phyloP scores from a whole-genome alignment of 805 yeast species.

The Lachancea sp. region DNA sequence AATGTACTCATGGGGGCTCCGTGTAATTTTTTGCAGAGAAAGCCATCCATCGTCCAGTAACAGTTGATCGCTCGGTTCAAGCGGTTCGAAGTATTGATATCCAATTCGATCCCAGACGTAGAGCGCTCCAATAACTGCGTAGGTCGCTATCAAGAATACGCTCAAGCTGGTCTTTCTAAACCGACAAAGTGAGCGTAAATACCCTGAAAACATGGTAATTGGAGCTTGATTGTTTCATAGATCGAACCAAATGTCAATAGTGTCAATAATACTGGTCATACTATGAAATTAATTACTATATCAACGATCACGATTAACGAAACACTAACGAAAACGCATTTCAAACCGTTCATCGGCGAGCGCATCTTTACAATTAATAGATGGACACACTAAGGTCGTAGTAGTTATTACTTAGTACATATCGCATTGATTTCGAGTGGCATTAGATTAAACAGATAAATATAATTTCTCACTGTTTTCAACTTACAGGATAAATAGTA shows the following conservation, averaged over 20 bases:
- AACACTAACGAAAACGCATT: too few relatives aligned
- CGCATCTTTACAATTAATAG: too few relatives aligned
- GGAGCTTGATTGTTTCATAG: background rate
- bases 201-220: slow-evolving; percentile 15
- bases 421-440: too few relatives aligned
- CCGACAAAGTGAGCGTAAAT: slow-evolving; percentile 49
- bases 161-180: slow-evolving; percentile 69
- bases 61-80: slow-evolving; percentile 34
- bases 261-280: too few relatives aligned
- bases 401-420: too few relatives aligned
- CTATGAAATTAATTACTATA: too few relatives aligned
- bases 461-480: too few relatives aligned
- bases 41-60: slow-evolving; percentile 48
- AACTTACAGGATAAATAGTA: too few relatives aligned
- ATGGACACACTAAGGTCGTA: too few relatives aligned
- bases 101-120: slow-evolving; percentile 25
- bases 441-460: too few relatives aligned
- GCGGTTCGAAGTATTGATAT: slow-evolving; percentile 24
- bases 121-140: slow-evolving; percentile 36
- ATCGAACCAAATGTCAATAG: background rate
- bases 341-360: too few relatives aligned
- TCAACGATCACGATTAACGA: too few relatives aligned
- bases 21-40: slow-evolving; percentile 64
- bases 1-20: slow-evolving; percentile 67
- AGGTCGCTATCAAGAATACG: slow-evolving; percentile 44